A percentile compares a stretch with the other conserved stretches of the same genome.
These are phyloP conservation scores for Gracilaria vermiculophylla DNA, from an alignment of 23 red algal genomes.

Conservation along the genomic window DNA sequence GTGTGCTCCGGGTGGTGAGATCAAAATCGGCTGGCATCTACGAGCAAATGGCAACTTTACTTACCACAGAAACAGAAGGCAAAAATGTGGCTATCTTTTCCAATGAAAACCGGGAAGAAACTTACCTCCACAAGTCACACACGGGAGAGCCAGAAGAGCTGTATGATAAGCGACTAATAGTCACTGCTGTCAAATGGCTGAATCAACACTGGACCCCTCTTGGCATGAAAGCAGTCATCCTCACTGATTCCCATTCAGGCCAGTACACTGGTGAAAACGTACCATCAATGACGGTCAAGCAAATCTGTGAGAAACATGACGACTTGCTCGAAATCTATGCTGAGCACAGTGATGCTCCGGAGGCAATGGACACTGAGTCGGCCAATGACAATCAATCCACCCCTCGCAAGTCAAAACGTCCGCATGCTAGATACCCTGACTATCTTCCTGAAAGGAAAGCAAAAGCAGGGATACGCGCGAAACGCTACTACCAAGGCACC, in stretches of 20 bases:
- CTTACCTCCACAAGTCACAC: slow-evolving; percentile 58
- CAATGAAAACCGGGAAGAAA: slow-evolving; percentile 68
- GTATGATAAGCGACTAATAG: slow-evolving; percentile 53
- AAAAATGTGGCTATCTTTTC: slow-evolving; percentile 58
- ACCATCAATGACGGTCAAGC: slow-evolving; percentile 23
- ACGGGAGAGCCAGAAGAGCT: slow-evolving; percentile 62
- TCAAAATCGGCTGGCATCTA: slow-evolving; percentile 59
- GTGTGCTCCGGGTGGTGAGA: slow-evolving; percentile 75
- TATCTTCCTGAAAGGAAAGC: slow-evolving; percentile 73
- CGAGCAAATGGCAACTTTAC: slow-evolving; percentile 54
- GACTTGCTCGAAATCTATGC: slow-evolving; percentile 71
- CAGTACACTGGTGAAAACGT: slow-evolving; percentile 22
- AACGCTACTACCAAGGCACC: slow-evolving; percentile 59
- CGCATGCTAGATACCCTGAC: slow-evolving; percentile 50
- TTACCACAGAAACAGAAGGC: slow-evolving; percentile 66
- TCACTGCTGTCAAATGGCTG: slow-evolving; percentile 60
- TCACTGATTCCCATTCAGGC: slow-evolving; percentile 51
- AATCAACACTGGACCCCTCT: slow-evolving; percentile 34
- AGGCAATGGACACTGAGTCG: slow-evolving; percentile 38
- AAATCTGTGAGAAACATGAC: slow-evolving; percentile 29
- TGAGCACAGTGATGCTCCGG: slow-evolving; percentile 40
- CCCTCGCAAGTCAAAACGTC: slow-evolving; percentile 16
- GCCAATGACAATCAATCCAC: neutral
- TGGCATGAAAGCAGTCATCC: slow-evolving; percentile 62
- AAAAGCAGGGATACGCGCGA: slow-evolving; percentile 45